Evolutionary conservation across 2,329 filamentous ascomycete genomes (phyloP), one percentile per base, ranked within the genome.

Genomic region (Aspergillus fumigatus): DNA sequence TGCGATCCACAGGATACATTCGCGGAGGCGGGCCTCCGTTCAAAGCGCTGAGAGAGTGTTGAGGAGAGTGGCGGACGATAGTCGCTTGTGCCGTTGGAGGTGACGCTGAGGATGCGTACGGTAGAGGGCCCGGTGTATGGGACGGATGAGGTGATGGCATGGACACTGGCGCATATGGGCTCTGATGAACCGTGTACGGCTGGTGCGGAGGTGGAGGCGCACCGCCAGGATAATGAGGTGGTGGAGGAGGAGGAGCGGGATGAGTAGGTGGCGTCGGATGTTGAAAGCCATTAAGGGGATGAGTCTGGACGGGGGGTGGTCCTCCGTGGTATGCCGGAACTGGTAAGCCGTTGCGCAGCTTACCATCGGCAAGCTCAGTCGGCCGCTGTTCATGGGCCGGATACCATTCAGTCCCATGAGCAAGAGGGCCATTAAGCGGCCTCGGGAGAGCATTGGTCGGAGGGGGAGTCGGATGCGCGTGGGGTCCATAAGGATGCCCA

Each of bases 231-330:
- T 70, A 72, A 55, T 71, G 70, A 11, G 70, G 62, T 41, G 68
- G 62, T 43, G 68, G 62, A 32, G 67, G 66, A 41, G 60, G 67
- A 32, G 67, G 62, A 45, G 66, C 64, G 32, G 70, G 71, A 43
- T 69, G 70, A n/a, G 67, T 54, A 21, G 70, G 64, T 17, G 32
- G 32, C 10, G 51, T 48, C 41, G 70, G 65, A 47, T 47, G 43
- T 38, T 66, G 64, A 56, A 70, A 80, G 38, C 81, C 80, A 63
- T 84, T 85, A 48, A 82, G 76, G 40, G 80, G 80, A 35, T 80
- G 78, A 21, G 79, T 72, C 14, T 77, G 76, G 80, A 77, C 79
- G 83, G 65, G 75, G 81, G 45, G 66, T 5, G 77, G 72, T 6
- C 76, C 61, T 27, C 57, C 53, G 38, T 64, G 62, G 54, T 67